These are phyloP conservation scores for Comarum palustre DNA, from an alignment of 306 rosid genomes.

Conservation along the genomic window DNA sequence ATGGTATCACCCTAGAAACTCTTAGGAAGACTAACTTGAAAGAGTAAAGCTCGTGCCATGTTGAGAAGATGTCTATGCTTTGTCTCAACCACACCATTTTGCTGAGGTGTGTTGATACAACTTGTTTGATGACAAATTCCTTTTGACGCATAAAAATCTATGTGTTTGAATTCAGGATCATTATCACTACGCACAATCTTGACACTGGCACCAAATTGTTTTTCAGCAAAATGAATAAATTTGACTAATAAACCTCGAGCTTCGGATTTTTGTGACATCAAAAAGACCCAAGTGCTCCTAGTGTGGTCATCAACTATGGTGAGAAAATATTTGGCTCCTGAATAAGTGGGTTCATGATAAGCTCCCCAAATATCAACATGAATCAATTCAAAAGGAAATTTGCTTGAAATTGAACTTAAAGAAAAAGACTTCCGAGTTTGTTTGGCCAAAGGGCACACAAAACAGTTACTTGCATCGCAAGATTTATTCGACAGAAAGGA, in stretches of 20 bases:
- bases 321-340: background rate
- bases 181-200: constrained; percentile 9
- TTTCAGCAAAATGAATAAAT: too few relatives aligned
- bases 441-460: background rate
- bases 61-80: background rate
- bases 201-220: background rate
- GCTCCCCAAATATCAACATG: background rate
- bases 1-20: background rate
- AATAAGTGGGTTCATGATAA: background rate
- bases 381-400: background rate
- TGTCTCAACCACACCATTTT: background rate
- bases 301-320: background rate
- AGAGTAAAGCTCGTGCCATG: background rate
- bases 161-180: background rate
- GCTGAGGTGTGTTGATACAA: background rate
- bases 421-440: background rate
- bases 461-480: background rate
- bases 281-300: background rate
- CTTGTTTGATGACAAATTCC: background rate
- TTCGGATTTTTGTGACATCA: too few relatives aligned
- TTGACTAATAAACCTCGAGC: background rate
- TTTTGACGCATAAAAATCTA: background rate
- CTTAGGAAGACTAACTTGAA: background rate
- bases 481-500: background rate
- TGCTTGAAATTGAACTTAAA: background rate